phyloP scores from a whole-genome alignment of 371 early-diverging fungal genomes.

The Phascolomyces articulosus region DNA sequence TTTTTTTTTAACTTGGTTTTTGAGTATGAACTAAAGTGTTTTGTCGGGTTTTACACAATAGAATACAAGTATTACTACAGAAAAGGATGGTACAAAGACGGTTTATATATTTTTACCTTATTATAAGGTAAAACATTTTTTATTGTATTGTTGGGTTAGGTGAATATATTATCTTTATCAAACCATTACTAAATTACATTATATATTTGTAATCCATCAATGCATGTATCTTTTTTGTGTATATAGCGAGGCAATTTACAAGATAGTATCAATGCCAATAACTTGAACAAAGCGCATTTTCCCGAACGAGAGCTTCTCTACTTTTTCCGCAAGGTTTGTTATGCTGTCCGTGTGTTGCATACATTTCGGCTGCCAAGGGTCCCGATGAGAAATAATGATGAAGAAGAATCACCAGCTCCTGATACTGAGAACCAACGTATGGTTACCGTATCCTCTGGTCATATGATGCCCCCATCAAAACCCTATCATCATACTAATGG shows the following conservation, averaged over 20 bases:
- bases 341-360: conserved; percentile 64
- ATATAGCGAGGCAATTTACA: conserved; percentile 55
- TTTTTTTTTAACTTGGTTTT: not conserved
- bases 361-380: conserved; percentile 53
- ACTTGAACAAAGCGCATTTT: conserved; percentile 53
- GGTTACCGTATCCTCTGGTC: not conserved
- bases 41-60: conserved; percentile 14
- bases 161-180: too few relatives aligned
- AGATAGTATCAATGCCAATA: conserved; percentile 62
- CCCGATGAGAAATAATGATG: conserved; percentile 34
- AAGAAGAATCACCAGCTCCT: conserved; percentile 6
- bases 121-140: conserved; percentile 42
- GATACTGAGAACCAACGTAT: conserved; percentile 1
- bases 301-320: conserved; percentile 62
- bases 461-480: conserved; percentile 3
- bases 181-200: too few relatives aligned
- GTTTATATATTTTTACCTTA: conserved; percentile 70
- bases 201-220: not conserved
- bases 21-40: not conserved
- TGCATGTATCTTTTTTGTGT: not conserved
- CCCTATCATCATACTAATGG: conserved; percentile 6
- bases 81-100: conserved; percentile 59
- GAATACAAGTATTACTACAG: conserved; percentile 58
- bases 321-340: conserved; percentile 65
- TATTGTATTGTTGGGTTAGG: not conserved